Conservation (phyloP, 305 asterid genomes). For the Rubia balearica region DNA sequence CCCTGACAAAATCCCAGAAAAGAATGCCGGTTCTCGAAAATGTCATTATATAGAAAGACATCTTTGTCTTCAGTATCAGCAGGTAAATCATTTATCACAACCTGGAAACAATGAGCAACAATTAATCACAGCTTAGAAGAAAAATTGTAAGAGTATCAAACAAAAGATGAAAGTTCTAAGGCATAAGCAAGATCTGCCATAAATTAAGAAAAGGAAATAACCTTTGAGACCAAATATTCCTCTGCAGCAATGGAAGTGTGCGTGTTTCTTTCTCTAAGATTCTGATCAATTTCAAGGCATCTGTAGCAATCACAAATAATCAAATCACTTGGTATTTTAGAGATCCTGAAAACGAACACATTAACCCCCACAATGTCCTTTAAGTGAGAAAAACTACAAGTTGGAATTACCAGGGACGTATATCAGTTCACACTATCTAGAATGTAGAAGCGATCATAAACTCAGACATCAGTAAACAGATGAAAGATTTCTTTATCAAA, state of each 20-base stretch:
- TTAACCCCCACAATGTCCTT: neutral
- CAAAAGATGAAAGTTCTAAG: neutral
- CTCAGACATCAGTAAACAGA: no score
- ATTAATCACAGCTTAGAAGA: slow-evolving; percentile 3
- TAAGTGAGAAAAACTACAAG: no score
- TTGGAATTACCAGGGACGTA: no score
- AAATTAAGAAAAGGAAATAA: slow-evolving; percentile 22
- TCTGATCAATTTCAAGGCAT: slow-evolving; percentile 32
- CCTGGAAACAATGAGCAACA: slow-evolving; percentile 25
- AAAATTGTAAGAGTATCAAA: neutral
- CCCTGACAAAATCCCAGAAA: slow-evolving; percentile 59
- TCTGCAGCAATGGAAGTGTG: slow-evolving; percentile 42
- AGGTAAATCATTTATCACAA: slow-evolving; percentile 33
- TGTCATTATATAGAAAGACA: slow-evolving; percentile 33
- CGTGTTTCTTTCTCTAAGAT: no score
- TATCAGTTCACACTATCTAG: no score
- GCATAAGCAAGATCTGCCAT: slow-evolving; percentile 2
- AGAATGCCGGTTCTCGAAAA: slow-evolving; percentile 46
- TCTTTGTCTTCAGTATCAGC: slow-evolving; percentile 46
- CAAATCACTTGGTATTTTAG: slow-evolving; percentile 5
- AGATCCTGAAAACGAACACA: neutral
- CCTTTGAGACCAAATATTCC: slow-evolving; percentile 45
- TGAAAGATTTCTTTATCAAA: neutral
- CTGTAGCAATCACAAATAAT: slow-evolving; percentile 30
- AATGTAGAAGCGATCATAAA: no score